phyloP scores from a whole-genome alignment of 805 yeast species.

The Starmera pachycereana region DNA sequence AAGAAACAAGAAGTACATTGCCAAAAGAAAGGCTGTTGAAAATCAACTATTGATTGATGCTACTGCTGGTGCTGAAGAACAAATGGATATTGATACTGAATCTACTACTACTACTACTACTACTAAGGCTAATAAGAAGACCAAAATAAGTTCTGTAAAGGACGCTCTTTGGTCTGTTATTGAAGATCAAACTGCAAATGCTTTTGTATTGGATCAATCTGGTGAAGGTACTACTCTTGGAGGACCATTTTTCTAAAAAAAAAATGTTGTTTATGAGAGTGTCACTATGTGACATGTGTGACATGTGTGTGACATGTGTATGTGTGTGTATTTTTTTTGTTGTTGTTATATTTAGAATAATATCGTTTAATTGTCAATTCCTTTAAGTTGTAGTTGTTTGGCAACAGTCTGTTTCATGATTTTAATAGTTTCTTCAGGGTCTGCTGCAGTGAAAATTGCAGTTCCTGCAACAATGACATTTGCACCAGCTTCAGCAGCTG shows the following conservation, averaged over 20 bases:
- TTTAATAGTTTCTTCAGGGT: conserved; percentile 67
- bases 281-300: no score
- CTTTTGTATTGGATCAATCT: conserved; percentile 30
- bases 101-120: conserved; percentile 11
- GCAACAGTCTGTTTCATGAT: conserved; percentile 56
- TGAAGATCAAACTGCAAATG: conserved; percentile 42
- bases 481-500: conserved; percentile 96
- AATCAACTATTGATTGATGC: conserved; percentile 37
- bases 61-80: conserved; percentile 34
- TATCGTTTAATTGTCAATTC: conserved; percentile 28
- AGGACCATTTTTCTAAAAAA: conserved; percentile 56
- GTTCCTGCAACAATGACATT: conserved; percentile 98
- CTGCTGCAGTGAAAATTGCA: conserved; percentile 75
- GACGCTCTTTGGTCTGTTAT: conserved; percentile 65
- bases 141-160: conserved; percentile 39
- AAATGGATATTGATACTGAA: conserved; percentile 40
- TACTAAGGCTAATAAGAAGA: conserved; percentile 13
- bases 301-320: no score
- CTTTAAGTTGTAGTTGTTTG: conserved; percentile 34
- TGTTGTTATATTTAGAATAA: no score
- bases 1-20: conserved; percentile 67
- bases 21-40: conserved; percentile 33
- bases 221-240: conserved; percentile 85
- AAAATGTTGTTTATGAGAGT: no score
- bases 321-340: no score